Percentiles rank a stretch among this genome's conserved stretches.
These are phyloP conservation scores for Tricholoma matsutake DNA, from an alignment of 768 basidiomycete genomes.

Conservation along the genomic window DNA sequence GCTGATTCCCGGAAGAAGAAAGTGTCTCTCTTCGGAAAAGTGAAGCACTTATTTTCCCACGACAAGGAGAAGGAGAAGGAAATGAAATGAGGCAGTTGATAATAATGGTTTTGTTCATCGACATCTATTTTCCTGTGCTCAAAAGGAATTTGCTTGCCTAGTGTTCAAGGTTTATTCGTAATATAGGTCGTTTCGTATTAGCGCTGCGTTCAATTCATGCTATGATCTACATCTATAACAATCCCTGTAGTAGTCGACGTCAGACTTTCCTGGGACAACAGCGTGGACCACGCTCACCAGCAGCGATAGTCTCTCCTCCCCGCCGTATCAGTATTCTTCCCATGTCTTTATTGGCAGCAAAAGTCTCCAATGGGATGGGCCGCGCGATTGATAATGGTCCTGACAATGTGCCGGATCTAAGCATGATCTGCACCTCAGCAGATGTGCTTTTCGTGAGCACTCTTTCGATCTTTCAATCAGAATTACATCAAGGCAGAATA, in stretches of 20 bases:
- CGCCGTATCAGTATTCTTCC: constrained; percentile 85
- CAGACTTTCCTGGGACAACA: neutral
- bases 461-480: constrained; percentile 35
- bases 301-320: constrained; percentile 91
- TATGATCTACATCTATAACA: neutral
- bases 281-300: constrained; percentile 51
- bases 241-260: neutral
- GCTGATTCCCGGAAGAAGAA: constrained; percentile 47
- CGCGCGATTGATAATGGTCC: constrained; percentile 43
- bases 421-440: constrained; percentile 80
- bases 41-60: constrained; percentile 48
- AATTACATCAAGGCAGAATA: neutral
- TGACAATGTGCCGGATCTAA: constrained; percentile 56
- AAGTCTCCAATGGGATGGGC: constrained; percentile 84
- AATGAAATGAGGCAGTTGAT: neutral
- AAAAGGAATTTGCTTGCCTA: neutral
- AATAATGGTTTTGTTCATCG: neutral
- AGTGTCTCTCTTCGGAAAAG: constrained; percentile 49
- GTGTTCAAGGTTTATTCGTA: neutral
- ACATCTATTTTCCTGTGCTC: neutral
- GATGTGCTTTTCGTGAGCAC: constrained; percentile 83
- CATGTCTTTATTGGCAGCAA: constrained; percentile 91
- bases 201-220: neutral
- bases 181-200: neutral
- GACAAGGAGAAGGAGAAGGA: constrained; percentile 43